Percentiles rank a stretch among this genome's conserved stretches.
Conservation (phyloP, 768 basidiomycete genomes). For the Pisolithus microcarpus region DNA sequence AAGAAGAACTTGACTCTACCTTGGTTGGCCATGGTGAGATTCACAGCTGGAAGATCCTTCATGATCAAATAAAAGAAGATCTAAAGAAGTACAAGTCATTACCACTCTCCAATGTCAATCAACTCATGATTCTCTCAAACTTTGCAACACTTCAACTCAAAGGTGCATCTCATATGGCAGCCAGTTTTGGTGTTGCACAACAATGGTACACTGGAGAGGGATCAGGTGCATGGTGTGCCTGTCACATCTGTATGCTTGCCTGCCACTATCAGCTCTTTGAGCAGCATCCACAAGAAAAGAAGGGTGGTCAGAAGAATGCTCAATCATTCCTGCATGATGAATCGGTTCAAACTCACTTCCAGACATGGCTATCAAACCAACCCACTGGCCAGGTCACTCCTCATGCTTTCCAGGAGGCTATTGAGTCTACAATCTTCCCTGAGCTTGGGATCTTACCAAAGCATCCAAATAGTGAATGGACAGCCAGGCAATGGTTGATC, state of each 20-base stretch:
- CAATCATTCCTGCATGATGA: neutral
- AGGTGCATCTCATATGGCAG: too few relatives aligned
- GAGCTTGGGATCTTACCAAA: neutral
- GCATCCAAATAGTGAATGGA: neutral
- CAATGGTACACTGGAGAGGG: too few relatives aligned
- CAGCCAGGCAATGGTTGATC: neutral
- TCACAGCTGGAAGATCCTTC: too few relatives aligned
- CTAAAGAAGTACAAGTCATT: too few relatives aligned
- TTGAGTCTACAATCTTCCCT: neutral
- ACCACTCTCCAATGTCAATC: too few relatives aligned
- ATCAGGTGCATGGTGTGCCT: neutral
- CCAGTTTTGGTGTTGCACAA: too few relatives aligned
- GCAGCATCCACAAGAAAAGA: neutral
- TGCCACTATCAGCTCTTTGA: neutral
- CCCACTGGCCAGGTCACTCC: neutral
- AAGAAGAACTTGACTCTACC: too few relatives aligned
- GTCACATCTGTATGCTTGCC: neutral
- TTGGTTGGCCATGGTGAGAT: too few relatives aligned
- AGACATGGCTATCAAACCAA: neutral
- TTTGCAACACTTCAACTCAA: too few relatives aligned
- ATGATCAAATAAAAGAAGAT: too few relatives aligned
- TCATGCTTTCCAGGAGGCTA: neutral
- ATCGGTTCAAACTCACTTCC: neutral
- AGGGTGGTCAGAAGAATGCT: neutral
- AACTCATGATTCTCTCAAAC: too few relatives aligned